phyloP scores from a whole-genome alignment of 2,329 filamentous ascomycete species.

The Scedosporium boydii region DNA sequence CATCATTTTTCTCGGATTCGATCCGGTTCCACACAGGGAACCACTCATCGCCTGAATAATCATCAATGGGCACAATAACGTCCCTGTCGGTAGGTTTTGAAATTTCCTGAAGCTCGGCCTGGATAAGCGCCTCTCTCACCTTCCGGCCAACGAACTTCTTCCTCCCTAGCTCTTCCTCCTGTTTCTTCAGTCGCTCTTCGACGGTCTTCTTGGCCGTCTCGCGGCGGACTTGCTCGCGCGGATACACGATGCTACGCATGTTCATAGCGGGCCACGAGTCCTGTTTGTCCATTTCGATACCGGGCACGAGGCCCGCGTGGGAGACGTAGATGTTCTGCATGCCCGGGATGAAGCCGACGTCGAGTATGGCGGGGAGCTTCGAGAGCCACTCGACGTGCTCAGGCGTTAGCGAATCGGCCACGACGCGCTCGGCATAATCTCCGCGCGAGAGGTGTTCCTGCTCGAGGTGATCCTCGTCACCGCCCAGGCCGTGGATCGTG shows the following conservation, averaged over 20 bases:
- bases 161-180: constrained; percentile 8
- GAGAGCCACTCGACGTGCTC: constrained; percentile 62
- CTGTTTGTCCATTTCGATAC: constrained; percentile 57
- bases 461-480: constrained; percentile 16
- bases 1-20: constrained; percentile 26
- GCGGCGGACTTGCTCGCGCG: constrained; percentile 29
- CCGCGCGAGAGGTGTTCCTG: constrained; percentile 19
- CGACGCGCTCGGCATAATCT: constrained; percentile 38
- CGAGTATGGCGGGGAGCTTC: constrained; percentile 67
- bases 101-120: constrained; percentile 6
- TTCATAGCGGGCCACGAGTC: constrained; percentile 82
- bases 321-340: constrained; percentile 52
- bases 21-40: constrained; percentile 49
- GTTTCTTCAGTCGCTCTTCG: constrained; percentile 13
- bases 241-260: constrained; percentile 68
- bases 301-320: constrained; percentile 78
- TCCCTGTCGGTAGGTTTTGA: constrained; percentile 17
- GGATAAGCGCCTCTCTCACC: constrained; percentile 9
- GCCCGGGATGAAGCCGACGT: constrained; percentile 51
- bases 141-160: constrained; percentile 7
- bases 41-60: constrained; percentile 54
- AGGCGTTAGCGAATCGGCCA: constrained; percentile 40
- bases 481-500: constrained; percentile 16
- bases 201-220: constrained; percentile 16
- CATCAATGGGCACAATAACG: constrained; percentile 27